Evolutionary conservation across 306 rosid genomes (phyloP), one percentile per base, ranked within the genome.

Genomic region (Cucurbita argyrosperma): DNA sequence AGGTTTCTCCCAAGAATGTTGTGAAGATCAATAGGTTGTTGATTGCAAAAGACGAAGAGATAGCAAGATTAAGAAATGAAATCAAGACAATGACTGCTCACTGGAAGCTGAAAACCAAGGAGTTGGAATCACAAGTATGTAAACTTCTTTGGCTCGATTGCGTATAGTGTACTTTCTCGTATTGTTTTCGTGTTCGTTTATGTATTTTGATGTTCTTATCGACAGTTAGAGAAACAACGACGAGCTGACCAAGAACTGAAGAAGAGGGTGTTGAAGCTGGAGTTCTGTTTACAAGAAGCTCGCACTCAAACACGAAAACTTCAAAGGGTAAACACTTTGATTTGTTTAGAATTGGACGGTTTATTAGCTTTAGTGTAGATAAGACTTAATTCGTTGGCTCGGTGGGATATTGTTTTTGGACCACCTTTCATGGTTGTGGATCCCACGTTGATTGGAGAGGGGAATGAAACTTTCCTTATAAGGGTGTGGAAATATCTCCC

Each of bases 231-330:
- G 90, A 95, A 90, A 86, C 99, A 95, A 76, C 82, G 96, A 15
- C 88, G 96, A 50, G 83, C 84, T 63, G 97, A 91, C 83, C 99
- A 95, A 70, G 99, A 95, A 77, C 86, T 95, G 71, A 95, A 89
- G 81, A 95, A 95, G 89, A 89, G 82, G 82, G 96, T 95, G 46
- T 83, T 95, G 83, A 95, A 88, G 83, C 75, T 95, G 83, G 96
- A 95, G 62, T 95, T 95, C 70, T 95, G 99, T 76, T 86, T 89
- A 55, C 99, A 95, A 83, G 97, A 95, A 87, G 86, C 96, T 54
- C 96, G 97, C 57, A 63, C 97, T 19, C 97, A 95, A 74, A 91
- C 97, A 6, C 82, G 99, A 72, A 95, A 91, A 80, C 97, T 95
- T 79, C 96, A 91, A 78, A 87, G 96, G 92, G 99, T 95, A 91